phyloP scores from a whole-genome alignment of 495 filamentous ascomycete genomes.

The Rostrohypoxylon terebratum region DNA sequence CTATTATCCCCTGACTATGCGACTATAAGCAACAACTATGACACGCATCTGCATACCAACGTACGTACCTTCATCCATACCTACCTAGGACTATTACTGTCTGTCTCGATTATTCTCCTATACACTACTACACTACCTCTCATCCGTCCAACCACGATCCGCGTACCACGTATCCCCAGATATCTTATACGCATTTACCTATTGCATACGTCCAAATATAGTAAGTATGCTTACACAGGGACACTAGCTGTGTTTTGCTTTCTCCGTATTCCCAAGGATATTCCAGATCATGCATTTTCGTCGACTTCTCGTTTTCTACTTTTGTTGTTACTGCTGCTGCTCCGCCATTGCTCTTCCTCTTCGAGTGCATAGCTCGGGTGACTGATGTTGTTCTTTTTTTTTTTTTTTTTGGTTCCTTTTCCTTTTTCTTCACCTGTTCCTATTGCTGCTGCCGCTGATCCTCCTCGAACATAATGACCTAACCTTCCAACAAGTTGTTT shows the following conservation, averaged over 20 bases:
- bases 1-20: not conserved
- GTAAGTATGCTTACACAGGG: constrained; percentile 10
- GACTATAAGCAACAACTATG: constrained; percentile 3
- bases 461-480: not conserved
- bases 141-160: constrained; percentile 3
- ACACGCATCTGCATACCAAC: constrained; percentile 8
- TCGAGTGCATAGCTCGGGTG: not conserved
- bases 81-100: not conserved
- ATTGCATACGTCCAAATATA: constrained; percentile 26
- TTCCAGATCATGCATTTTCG: constrained; percentile 2
- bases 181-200: constrained; percentile 6
- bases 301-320: constrained; percentile 4
- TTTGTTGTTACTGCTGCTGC: not conserved
- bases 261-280: constrained; percentile 8
- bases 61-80: not conserved
- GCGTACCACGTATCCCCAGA: constrained; percentile 3
- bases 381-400: constrained; percentile 2
- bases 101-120: not conserved
- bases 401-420: no score
- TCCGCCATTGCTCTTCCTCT: not conserved
- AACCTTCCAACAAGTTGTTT: constrained; percentile 10
- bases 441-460: not conserved
- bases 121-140: not conserved
- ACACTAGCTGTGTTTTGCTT: constrained; percentile 11
- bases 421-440: no score